Evolutionary conservation across 2,329 filamentous ascomycete species (phyloP).

Genomic region (Penicillium digitatum): DNA sequence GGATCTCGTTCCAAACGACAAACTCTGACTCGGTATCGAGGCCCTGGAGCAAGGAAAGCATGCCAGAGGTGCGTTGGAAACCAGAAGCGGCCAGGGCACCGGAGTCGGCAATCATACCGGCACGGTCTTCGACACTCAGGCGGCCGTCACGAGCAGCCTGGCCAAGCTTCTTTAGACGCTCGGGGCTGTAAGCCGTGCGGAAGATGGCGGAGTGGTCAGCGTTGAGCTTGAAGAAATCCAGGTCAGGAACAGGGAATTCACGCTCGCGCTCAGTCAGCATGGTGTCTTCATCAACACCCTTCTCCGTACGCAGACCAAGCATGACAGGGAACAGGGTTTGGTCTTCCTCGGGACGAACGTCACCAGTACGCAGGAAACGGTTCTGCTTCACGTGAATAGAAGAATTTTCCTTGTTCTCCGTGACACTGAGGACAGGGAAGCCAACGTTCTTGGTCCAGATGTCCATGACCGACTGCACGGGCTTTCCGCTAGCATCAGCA

Average conservation of each 20-base stretch:
- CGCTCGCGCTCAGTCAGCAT: constrained; percentile 70
- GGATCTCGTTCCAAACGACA: constrained; percentile 92
- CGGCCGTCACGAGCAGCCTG: constrained; percentile 76
- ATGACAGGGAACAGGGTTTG: constrained; percentile 84
- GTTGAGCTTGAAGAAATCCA: constrained; percentile 95
- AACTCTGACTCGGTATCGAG: constrained; percentile 80
- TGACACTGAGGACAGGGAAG: constrained; percentile 84
- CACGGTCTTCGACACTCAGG: constrained; percentile 81
- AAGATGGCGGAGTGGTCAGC: constrained; percentile 92
- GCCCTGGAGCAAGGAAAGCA: constrained; percentile 78
- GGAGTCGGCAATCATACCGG: constrained; percentile 91
- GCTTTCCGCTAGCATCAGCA: constrained; percentile 83
- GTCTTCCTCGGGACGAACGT: constrained; percentile 91
- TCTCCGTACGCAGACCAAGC: constrained; percentile 75
- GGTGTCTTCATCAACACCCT: constrained; percentile 73
- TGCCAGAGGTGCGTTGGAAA: constrained; percentile 87
- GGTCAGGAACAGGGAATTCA: constrained; percentile 69
- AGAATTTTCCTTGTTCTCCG: constrained; percentile 65
- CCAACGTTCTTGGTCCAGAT: constrained; percentile 97
- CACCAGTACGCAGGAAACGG: constrained; percentile 85
- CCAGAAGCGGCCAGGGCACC: constrained; percentile 84
- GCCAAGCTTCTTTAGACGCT: constrained; percentile 81
- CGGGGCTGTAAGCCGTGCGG: constrained; percentile 79
- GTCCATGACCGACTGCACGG: constrained; percentile 84
- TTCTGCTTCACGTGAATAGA: constrained; percentile 89